phyloP scores from a whole-genome alignment of 2,329 filamentous ascomycete genomes.

The Truncatella angustata region DNA sequence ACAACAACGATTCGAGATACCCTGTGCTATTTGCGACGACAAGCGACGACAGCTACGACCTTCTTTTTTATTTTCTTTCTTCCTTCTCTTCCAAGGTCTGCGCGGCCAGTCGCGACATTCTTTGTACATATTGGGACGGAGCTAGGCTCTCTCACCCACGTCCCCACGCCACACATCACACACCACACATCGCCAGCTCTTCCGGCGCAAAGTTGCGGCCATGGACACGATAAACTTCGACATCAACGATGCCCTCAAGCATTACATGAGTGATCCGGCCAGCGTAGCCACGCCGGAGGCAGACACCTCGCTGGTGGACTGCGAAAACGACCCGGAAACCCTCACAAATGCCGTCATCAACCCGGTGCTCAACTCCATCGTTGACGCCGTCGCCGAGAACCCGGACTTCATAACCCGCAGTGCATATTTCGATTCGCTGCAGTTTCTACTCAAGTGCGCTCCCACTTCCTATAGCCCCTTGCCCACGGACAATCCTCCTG shows the following conservation, averaged over 20 bases:
- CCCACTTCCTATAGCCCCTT: slow-evolving; percentile 46
- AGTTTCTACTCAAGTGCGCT: slow-evolving; percentile 94
- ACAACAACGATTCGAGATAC: not conserved
- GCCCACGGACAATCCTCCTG: slow-evolving; percentile 17
- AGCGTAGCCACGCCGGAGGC: slow-evolving; percentile 84
- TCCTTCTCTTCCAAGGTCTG: too few relatives aligned
- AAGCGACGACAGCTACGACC: not conserved
- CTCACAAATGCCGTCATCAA: slow-evolving; percentile 79
- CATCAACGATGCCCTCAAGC: slow-evolving; percentile 93
- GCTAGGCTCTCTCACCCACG: too few relatives aligned
- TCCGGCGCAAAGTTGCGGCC: slow-evolving; percentile 22
- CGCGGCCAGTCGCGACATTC: not conserved
- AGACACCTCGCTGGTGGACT: slow-evolving; percentile 78
- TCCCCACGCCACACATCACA: not conserved
- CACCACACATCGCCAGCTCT: not conserved
- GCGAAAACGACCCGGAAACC: slow-evolving; percentile 86
- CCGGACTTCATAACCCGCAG: slow-evolving; percentile 82
- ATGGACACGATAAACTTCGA: slow-evolving; percentile 85
- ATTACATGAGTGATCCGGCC: slow-evolving; percentile 91
- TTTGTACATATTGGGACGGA: too few relatives aligned
- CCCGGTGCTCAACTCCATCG: slow-evolving; percentile 82
- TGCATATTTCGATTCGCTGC: slow-evolving; percentile 84
- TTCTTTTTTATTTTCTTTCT: not conserved
- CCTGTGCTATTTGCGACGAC: slow-evolving; percentile 1
- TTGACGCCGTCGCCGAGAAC: slow-evolving; percentile 88